Conservation (phyloP, 768 basidiomycete genomes). For the Pisolithus orientalis region DNA sequence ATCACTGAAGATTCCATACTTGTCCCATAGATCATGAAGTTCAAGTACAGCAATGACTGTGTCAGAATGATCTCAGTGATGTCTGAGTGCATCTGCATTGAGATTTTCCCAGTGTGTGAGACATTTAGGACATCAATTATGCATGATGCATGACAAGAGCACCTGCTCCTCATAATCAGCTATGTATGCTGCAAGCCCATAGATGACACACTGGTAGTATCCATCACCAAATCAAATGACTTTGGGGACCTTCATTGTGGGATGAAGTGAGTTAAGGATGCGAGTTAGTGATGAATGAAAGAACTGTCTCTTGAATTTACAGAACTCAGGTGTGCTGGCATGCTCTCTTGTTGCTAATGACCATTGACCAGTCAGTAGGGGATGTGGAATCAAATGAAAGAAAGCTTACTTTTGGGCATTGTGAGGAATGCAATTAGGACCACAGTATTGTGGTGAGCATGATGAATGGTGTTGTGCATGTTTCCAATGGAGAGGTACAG, state of each 20-base stretch:
- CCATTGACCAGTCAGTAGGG: background rate
- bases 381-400: background rate
- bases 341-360: conserved; percentile 2
- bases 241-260: conserved; percentile 11
- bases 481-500: conserved; percentile 9
- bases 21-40: conserved; percentile 15
- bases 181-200: conserved; percentile 15
- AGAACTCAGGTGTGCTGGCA: conserved; percentile 1
- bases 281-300: conserved; percentile 13
- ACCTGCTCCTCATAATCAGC: conserved; percentile 18
- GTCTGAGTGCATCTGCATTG: background rate
- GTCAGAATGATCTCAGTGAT: conserved; percentile 15
- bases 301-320: conserved; percentile 15
- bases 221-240: conserved; percentile 11
- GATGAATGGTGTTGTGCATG: background rate
- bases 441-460: conserved; percentile 1
- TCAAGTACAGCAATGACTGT: conserved; percentile 7
- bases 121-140: conserved; percentile 13
- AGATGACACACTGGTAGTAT: conserved; percentile 12
- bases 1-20: conserved; percentile 2
- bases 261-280: conserved; percentile 9
- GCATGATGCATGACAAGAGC: conserved; percentile 11
- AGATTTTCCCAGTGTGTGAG: background rate
- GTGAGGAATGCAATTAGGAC: conserved; percentile 23
- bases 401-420: conserved; percentile 24